phyloP scores from a whole-genome alignment of 441 rosid genomes.

The Pelargonium myrrhifolium region DNA sequence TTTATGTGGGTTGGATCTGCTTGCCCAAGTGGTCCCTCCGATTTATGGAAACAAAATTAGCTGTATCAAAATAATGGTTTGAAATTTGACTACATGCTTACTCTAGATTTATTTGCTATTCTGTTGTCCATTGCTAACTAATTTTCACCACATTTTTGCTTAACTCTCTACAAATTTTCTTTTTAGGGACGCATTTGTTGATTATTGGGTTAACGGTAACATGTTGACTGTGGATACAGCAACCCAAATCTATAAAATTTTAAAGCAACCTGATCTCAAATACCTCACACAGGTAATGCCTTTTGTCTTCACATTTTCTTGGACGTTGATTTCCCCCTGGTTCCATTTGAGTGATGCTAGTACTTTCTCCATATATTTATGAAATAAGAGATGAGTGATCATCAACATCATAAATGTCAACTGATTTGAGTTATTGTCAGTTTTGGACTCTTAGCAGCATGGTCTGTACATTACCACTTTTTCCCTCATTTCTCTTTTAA shows the following conservation, averaged over 20 bases:
- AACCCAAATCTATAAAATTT: slow-evolving; percentile 66
- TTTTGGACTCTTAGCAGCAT: background rate
- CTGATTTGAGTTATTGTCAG: slow-evolving; percentile 1
- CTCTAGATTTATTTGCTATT: background rate
- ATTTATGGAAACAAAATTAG: background rate
- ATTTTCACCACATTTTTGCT: slow-evolving; percentile 6
- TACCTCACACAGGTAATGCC: slow-evolving; percentile 66
- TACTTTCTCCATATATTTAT: background rate
- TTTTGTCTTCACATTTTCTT: slow-evolving; percentile 2
- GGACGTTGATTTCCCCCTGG: background rate
- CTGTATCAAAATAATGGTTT: background rate
- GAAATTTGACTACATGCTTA: background rate
- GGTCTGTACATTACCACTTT: background rate
- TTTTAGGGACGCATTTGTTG: slow-evolving; percentile 77
- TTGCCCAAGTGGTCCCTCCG: background rate
- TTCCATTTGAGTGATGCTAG: background rate
- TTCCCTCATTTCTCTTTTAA: slow-evolving; percentile 3
- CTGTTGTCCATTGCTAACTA: slow-evolving; percentile 5
- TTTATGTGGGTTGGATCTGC: background rate
- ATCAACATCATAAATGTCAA: background rate
- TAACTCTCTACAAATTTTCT: slow-evolving; percentile 13
- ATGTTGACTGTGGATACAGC: slow-evolving; percentile 79
- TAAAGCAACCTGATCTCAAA: slow-evolving; percentile 69
- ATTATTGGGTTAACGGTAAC: slow-evolving; percentile 77
- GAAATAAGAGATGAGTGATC: background rate